Evolutionary conservation across 1,284 basidiomycete species (phyloP).

Genomic region (Hymenochaete sp.): DNA sequence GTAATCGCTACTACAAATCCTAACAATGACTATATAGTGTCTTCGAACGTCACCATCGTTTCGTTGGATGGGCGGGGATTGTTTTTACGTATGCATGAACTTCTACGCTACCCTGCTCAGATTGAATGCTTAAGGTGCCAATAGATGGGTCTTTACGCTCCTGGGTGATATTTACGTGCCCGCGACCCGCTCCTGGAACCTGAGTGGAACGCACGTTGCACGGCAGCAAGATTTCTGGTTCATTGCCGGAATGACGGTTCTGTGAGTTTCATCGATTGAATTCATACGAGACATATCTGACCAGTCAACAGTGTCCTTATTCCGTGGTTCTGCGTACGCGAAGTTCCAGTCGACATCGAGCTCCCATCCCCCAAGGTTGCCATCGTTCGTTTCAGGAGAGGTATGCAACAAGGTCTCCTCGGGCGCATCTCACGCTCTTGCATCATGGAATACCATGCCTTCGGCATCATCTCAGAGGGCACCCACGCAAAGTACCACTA

Average conservation of each 20-base stretch:
- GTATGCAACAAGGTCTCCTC: slow-evolving; percentile 64
- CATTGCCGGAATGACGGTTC: slow-evolving; percentile 34
- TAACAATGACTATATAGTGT: slow-evolving; percentile 34
- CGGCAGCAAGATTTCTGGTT: slow-evolving; percentile 41
- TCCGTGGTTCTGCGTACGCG: slow-evolving; percentile 36
- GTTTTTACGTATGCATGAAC: slow-evolving; percentile 5
- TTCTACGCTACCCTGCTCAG: slow-evolving; percentile 18
- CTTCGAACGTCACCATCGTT: slow-evolving; percentile 69
- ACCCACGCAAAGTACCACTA: slow-evolving; percentile 55
- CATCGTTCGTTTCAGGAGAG: slow-evolving; percentile 55
- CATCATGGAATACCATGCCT: slow-evolving; percentile 49
- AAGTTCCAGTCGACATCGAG: slow-evolving; percentile 36
- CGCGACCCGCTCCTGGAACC: slow-evolving; percentile 32
- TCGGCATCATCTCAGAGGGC: slow-evolving; percentile 62
- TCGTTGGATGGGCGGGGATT: slow-evolving; percentile 56
- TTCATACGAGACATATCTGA: background rate
- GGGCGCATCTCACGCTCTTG: slow-evolving; percentile 57
- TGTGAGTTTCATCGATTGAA: slow-evolving; percentile 16
- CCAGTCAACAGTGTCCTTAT: slow-evolving; percentile 26
- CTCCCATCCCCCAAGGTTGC: slow-evolving; percentile 59
- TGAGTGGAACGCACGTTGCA: slow-evolving; percentile 29
- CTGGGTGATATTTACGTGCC: slow-evolving; percentile 38
- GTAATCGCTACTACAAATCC: background rate
- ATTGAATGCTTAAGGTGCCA: slow-evolving; percentile 19
- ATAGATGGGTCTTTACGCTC: slow-evolving; percentile 50